Base-by-base conservation (phyloP, 768 basidiomycete species). In the Strobilomyces echinocephalus region DNA sequence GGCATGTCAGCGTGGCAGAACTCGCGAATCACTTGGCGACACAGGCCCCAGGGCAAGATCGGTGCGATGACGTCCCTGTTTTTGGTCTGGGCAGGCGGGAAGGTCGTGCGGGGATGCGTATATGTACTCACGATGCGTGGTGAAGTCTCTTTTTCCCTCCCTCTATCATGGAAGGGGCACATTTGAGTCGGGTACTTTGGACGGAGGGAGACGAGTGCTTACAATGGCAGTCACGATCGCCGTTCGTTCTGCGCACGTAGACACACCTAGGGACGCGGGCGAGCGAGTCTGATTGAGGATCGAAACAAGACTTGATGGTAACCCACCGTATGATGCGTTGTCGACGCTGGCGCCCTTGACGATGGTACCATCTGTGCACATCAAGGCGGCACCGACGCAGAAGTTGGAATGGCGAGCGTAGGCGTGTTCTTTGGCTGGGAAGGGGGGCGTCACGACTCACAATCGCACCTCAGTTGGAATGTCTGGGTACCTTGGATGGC, bases 201-300 rank as follows among this genome's bases (percentile, higher is more conserved):
- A 26, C 24, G 30, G 16, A 34, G n/a, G 35, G 20, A 28, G 5
- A 40, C 12, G 12, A 34, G 21, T 3, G 76, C 89, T 68, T 59
- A 95, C 92, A 35, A 88, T 85, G 28, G 91, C 93, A 66, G 91
- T 95, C 15, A 92, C 87, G 46, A 97, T 76, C 0, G 93, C 94
- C 0, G 94, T 93, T 18, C 90, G 75, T 68, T 98, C 95, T 1
- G 95, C 95, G 59, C 95, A 97, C 45, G 94, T 94, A 0, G 87
- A 84, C 1, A 82, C 91, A 18, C 93, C 92, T 95, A 38, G 1
- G 20, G 34, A 16, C 39, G 33, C 16, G 36, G n/a, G 11, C 11
- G 43, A 46, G 14, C 26, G 16, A 9, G 28, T 28, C 35, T 28
- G 28, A 38, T 14, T 1, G 24, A 42, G 24, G 5, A 16, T 12